Evolutionary conservation across 352 stramenopile genomes (phyloP), one percentile per base, ranked within the genome.

Genomic region (Elongisporangium senticosum): DNA sequence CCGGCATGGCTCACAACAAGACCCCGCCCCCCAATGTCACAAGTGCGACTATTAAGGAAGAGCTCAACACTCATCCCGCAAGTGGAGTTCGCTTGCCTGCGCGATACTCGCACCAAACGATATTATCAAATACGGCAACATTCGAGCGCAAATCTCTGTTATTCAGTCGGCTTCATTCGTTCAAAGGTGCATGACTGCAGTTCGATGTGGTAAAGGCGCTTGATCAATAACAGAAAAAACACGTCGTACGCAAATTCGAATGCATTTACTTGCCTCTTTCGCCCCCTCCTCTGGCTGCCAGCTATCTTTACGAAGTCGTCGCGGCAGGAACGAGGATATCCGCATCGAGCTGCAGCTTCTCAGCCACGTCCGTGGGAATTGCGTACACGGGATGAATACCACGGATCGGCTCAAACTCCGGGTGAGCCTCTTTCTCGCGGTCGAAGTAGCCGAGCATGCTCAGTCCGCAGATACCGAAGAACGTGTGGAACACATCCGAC

Each of bases 401-500:
- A 52, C 90, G 77, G 64, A 96, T 96, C 23, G 54, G 62, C 49
- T 67, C 71, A 55, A 87, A 87, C 51, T 90, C 72, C 0, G 77
- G 73, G 49, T 88, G 73, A 1, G 52, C 50, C 3, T 64, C 67
- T 61, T 83, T 74, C 54, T 89, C 83, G 19, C 73, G 69, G n/a
- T 90, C 72, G 66, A 98, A 97, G 67, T 96, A 94, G 7, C 91
- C 91, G 19, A 99, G 86, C 71, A 99, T 92, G 28, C 77, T 92
- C 5, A 99, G 74, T 23, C 96, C 97, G 48, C 85, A 89, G 68
- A 99, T 94, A 22, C 96, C 97, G 69, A 99, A 99, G 72, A 99
- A 99, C 2, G 97, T 99, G 72, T 99, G 97, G 72, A 99, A 99
- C 21, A 99, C 90, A 62, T 99, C 97, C 0, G 94, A 85, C 62